Evolutionary conservation across 2,329 filamentous ascomycete species (phyloP).

Genomic region (Colletotrichum tanaceti): DNA sequence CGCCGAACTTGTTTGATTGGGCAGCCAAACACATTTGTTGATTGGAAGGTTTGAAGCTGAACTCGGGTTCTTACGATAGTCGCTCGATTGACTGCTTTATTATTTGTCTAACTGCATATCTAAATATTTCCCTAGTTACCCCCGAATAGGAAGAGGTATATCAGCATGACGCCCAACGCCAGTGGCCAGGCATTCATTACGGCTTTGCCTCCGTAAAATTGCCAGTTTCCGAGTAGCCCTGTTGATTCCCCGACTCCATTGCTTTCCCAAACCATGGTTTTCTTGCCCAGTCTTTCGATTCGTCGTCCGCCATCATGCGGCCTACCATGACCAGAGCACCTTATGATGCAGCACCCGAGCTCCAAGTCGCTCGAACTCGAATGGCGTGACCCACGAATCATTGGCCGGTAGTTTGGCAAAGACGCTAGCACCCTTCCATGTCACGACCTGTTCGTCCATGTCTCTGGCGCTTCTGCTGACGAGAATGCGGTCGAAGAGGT

Average conservation of each 20-base stretch:
- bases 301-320: slow-evolving; percentile 1
- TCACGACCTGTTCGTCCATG: slow-evolving; percentile 96
- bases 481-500: slow-evolving; percentile 69
- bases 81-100: not conserved
- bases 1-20: not conserved
- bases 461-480: slow-evolving; percentile 83
- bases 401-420: slow-evolving; percentile 94
- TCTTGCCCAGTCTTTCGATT: slow-evolving; percentile 2
- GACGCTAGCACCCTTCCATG: slow-evolving; percentile 97
- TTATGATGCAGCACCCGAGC: slow-evolving; percentile 87
- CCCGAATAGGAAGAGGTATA: slow-evolving; percentile 4
- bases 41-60: not conserved
- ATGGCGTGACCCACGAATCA: slow-evolving; percentile 90
- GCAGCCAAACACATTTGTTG: not conserved
- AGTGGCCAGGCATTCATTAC: slow-evolving; percentile 13
- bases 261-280: slow-evolving; percentile 24
- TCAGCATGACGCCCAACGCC: slow-evolving; percentile 35
- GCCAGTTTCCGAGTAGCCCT: slow-evolving; percentile 14
- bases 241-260: slow-evolving; percentile 35
- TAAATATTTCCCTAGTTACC: not conserved
- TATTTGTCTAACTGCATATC: slow-evolving; percentile 14
- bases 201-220: slow-evolving; percentile 27
- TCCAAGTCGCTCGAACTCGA: slow-evolving; percentile 90
- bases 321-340: slow-evolving; percentile 71
- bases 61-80: slow-evolving; percentile 1